These are phyloP conservation scores for Zygosaccharomyces pseudorouxii DNA, from an alignment of 805 yeast species.

Conservation along the genomic window DNA sequence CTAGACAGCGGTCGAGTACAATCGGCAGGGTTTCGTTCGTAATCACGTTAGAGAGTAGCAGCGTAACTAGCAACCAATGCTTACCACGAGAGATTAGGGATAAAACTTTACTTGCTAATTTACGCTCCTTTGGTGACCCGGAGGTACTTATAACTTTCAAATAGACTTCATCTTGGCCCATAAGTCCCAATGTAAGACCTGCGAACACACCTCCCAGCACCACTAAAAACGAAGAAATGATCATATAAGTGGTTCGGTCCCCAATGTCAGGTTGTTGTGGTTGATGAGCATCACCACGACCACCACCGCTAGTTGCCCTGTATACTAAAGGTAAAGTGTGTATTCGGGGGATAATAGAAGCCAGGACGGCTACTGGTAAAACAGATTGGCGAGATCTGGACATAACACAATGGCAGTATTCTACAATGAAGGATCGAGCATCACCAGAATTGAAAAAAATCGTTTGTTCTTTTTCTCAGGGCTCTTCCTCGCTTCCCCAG, in stretches of 20 bases:
- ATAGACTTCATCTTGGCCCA: constrained; percentile 98
- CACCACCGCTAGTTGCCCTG: neutral
- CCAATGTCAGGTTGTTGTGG: constrained; percentile 1
- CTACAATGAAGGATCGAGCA: neutral
- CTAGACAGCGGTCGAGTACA: constrained; percentile 84
- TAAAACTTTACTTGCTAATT: constrained; percentile 67
- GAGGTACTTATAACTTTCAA: constrained; percentile 82
- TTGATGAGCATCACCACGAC: neutral
- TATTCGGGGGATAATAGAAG: constrained; percentile 4
- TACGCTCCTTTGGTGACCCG: constrained; percentile 71
- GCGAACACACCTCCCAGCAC: constrained; percentile 87
- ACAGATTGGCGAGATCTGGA: neutral
- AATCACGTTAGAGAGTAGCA: constrained; percentile 79
- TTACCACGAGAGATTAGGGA: constrained; percentile 73
- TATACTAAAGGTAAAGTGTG: constrained; percentile 4
- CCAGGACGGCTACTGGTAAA: constrained; percentile 1
- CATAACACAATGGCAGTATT: neutral
- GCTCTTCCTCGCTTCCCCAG: neutral
- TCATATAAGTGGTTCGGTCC: constrained; percentile 44
- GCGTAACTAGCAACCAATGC: constrained; percentile 93
- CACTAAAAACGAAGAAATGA: constrained; percentile 57
- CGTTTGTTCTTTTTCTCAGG: neutral
- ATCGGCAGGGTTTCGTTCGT: constrained; percentile 94
- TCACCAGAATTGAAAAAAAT: neutral
- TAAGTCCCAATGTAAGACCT: constrained; percentile 86